Conservation (phyloP, 371 early-diverging fungal species). For the Smittium culicis region DNA sequence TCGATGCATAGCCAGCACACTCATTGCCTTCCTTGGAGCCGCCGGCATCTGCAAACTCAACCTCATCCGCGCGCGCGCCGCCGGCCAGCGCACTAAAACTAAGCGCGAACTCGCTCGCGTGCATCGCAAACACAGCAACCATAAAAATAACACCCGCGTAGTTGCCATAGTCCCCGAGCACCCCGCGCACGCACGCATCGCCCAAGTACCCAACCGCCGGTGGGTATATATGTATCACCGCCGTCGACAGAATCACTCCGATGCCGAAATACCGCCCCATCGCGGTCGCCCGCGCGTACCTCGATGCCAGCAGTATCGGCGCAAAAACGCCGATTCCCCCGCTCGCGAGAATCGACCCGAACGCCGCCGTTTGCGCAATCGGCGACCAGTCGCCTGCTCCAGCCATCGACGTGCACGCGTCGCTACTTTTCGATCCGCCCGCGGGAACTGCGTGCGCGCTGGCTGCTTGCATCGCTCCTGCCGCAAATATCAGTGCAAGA, state of each 20-base stretch:
- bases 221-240: conserved; percentile 56
- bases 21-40: no score
- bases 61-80: no score
- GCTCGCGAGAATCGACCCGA: conserved; percentile 37
- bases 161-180: conserved; percentile 25
- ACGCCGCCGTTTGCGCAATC: conserved; percentile 40
- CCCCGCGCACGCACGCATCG: conserved; percentile 30
- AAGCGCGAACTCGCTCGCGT: conserved; percentile 37
- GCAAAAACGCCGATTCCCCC: conserved; percentile 33
- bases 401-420: no score
- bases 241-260: conserved; percentile 64
- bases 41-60: no score
- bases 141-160: conserved; percentile 37
- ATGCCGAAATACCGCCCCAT: conserved; percentile 49
- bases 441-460: no score
- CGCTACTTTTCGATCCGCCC: no score
- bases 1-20: no score
- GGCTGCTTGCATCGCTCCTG: no score
- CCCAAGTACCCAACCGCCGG: conserved; percentile 31
- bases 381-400: conserved; percentile 28
- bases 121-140: conserved; percentile 38
- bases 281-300: conserved; percentile 23
- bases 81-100: no score
- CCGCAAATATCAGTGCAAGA: no score
- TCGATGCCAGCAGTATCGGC: conserved; percentile 24